Percentiles rank a stretch among this genome's conserved stretches.
Conservation (phyloP, 208 protist species). For the Trypanosomatidae sp. region DNA sequence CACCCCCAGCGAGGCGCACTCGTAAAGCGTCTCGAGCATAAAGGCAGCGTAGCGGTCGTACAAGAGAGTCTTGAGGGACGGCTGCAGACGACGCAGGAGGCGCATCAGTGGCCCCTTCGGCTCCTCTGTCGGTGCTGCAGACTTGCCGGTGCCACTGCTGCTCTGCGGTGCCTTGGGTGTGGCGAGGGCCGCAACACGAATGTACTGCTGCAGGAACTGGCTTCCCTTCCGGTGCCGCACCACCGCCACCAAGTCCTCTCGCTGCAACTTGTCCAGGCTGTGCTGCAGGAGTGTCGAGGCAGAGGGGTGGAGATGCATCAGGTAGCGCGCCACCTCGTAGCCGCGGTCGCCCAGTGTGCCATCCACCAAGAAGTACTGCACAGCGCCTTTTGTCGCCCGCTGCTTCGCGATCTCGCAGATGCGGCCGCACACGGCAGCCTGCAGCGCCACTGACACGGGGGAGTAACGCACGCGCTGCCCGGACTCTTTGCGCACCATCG, state of each 20-base stretch:
- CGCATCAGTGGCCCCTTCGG: conserved; percentile 35
- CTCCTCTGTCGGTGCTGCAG: not conserved
- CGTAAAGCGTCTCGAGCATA: conserved; percentile 82
- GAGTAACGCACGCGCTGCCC: conserved; percentile 64
- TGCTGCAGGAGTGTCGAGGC: conserved; percentile 62
- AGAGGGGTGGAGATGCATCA: conserved; percentile 66
- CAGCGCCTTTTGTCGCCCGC: conserved; percentile 42
- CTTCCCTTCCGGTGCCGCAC: conserved; percentile 57
- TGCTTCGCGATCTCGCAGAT: conserved; percentile 42
- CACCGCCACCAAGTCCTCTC: conserved; percentile 55
- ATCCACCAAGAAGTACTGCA: conserved; percentile 73
- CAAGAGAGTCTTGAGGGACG: conserved; percentile 40
- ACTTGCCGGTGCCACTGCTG: not conserved
- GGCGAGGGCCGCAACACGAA: conserved; percentile 32
- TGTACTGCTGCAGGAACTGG: conserved; percentile 80
- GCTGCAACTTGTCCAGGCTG: conserved; percentile 66
- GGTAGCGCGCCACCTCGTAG: conserved; percentile 63
- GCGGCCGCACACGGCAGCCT: conserved; percentile 41
- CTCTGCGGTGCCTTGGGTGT: conserved; percentile 1
- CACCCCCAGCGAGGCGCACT: conserved; percentile 45
- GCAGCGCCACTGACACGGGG: conserved; percentile 43
- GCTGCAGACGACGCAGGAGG: conserved; percentile 58
- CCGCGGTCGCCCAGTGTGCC: conserved; percentile 48
- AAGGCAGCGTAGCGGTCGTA: conserved; percentile 69
- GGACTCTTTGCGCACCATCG: conserved; percentile 42